Conservation (phyloP, 177 flowering plant genomes). For the Vitis hybrid region DNA sequence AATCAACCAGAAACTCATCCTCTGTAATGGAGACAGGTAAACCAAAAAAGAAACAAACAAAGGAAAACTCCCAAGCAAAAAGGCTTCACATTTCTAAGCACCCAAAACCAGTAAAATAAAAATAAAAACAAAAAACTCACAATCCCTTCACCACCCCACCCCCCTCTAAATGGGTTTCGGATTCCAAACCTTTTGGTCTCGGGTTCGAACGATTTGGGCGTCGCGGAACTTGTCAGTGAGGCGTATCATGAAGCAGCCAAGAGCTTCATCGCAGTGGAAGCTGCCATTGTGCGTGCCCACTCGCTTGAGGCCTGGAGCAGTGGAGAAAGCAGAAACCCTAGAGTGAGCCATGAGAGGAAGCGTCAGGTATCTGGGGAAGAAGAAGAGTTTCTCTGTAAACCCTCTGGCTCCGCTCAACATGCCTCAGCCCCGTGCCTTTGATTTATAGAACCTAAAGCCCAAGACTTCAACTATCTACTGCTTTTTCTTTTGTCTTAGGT, state of each 20-base stretch:
- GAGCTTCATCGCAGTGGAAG: constrained; percentile 99
- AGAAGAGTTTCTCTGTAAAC: constrained; percentile 20
- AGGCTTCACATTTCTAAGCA: no score
- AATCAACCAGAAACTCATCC: not conserved
- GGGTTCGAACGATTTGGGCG: constrained; percentile 74
- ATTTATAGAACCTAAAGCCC: no score
- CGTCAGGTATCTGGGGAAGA: constrained; percentile 13
- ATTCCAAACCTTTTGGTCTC: constrained; percentile 73
- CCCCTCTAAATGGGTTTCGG: no score
- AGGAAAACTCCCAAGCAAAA: no score
- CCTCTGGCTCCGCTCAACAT: constrained; percentile 27
- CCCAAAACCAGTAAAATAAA: not conserved
- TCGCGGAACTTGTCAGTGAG: constrained; percentile 68
- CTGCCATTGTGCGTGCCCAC: constrained; percentile 95
- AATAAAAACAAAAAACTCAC: constrained; percentile 5
- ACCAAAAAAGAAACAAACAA: no score
- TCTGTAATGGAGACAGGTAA: not conserved
- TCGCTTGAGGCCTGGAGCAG: constrained; percentile 39
- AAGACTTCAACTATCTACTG: no score
- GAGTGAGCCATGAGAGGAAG: constrained; percentile 23
- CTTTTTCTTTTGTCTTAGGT: no score
- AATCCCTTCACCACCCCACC: not conserved
- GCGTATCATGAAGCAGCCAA: constrained; percentile 97
- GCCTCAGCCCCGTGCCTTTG: no score
- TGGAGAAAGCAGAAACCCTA: constrained; percentile 36